phyloP scores from a whole-genome alignment of 352 stramenopile genomes.

The Phytophthora ramorum region DNA sequence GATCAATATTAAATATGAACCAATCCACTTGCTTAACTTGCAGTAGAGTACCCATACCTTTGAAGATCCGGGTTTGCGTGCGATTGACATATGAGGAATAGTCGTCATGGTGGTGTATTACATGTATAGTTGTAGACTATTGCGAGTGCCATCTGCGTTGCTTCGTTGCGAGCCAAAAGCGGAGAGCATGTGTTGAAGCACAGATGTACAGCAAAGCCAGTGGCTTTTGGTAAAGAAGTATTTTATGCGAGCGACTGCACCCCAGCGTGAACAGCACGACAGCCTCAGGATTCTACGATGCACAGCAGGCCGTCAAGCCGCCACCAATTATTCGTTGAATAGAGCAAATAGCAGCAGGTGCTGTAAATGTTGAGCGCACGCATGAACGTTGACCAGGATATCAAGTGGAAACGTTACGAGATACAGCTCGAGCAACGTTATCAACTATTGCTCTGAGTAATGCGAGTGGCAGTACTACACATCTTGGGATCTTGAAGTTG shows the following conservation, averaged over 20 bases:
- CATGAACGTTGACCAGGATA: slow-evolving; percentile 18
- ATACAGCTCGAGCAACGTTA: background rate
- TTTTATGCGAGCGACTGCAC: background rate
- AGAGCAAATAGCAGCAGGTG: background rate
- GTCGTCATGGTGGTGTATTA: background rate
- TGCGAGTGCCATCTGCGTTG: slow-evolving; percentile 7
- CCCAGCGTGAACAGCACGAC: background rate
- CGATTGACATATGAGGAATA: slow-evolving; percentile 1
- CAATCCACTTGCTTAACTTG: background rate
- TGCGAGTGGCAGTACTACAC: background rate
- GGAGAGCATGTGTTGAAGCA: slow-evolving; percentile 19
- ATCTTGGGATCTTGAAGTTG: background rate
- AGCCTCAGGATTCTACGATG: too few relatives aligned
- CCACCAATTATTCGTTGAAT: background rate
- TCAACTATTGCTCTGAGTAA: background rate
- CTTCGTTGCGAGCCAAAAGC: slow-evolving; percentile 1
- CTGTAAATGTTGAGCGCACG: slow-evolving; percentile 5
- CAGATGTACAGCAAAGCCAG: slow-evolving; percentile 17
- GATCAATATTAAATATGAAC: background rate
- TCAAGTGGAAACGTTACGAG: background rate
- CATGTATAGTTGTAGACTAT: background rate
- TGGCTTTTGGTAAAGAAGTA: slow-evolving; percentile 1
- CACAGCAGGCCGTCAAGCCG: too few relatives aligned
- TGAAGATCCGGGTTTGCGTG: background rate
- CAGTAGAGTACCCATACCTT: background rate